Conservation (phyloP, 2,329 filamentous ascomycete genomes). For the Pyrenophora tritici-repentis region DNA sequence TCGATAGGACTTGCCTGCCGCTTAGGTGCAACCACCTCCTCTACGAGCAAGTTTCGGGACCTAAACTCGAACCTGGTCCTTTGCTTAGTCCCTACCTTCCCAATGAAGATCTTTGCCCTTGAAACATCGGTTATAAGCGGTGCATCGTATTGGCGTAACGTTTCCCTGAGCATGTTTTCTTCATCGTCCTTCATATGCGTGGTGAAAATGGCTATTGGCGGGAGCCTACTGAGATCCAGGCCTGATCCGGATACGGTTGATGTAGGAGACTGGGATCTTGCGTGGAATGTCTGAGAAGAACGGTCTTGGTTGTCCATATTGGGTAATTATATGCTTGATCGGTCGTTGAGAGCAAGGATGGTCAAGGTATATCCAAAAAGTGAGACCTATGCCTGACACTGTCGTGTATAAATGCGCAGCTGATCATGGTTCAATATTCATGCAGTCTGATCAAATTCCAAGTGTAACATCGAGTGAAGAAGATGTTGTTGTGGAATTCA, state of each 20-base stretch:
- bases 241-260: slow-evolving; percentile 21
- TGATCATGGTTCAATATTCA: slow-evolving; percentile 24
- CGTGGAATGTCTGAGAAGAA: slow-evolving; percentile 25
- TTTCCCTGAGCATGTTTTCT: slow-evolving; percentile 67
- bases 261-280: slow-evolving; percentile 23
- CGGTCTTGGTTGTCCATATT: slow-evolving; percentile 27
- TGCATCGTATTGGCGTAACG: slow-evolving; percentile 60
- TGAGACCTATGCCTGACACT: slow-evolving; percentile 24
- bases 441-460: slow-evolving; percentile 4
- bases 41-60: slow-evolving; percentile 64
- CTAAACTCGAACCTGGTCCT: slow-evolving; percentile 80
- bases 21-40: slow-evolving; percentile 51
- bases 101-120: slow-evolving; percentile 76
- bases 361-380: slow-evolving; percentile 34
- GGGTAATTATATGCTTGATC: slow-evolving; percentile 22
- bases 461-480: slow-evolving; percentile 1
- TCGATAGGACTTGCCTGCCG: slow-evolving; percentile 20
- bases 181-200: slow-evolving; percentile 69
- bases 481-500: not conserved
- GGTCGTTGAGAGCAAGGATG: slow-evolving; percentile 36
- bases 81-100: slow-evolving; percentile 70
- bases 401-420: slow-evolving; percentile 10
- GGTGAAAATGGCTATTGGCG: slow-evolving; percentile 73
- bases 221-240: slow-evolving; percentile 54
- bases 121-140: slow-evolving; percentile 71